Base-by-base conservation (phyloP, 805 yeast genomes). In the Candida odintsovae region DNA sequence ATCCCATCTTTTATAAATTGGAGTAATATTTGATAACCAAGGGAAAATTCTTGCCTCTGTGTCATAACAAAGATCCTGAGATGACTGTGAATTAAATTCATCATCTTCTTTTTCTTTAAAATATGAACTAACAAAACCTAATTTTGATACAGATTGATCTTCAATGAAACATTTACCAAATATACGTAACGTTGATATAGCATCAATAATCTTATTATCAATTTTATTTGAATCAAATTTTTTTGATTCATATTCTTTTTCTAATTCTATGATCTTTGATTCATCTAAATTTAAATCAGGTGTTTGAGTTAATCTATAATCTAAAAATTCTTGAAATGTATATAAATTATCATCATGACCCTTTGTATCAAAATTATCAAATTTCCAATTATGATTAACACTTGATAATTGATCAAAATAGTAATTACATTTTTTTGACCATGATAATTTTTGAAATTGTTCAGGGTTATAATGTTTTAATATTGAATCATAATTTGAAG, bases 1-100 rank as follows among this genome's bases (percentile, higher is more conserved):
- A 21, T 64, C 64, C 69, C 70, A 69, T 43, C 69, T 54, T 5
- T 62, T 62, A 48, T 56, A 68, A 2, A 58, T 43, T 6, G 76
- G 76, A 13, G 57, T 38, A 31, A 55, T 53, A 3, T 59, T 43
- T 9, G 61, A 52, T 40, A 71, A 43, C 63, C 69, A 71, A 2
- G 74, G 74, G 49, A 66, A 68, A 8, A 68, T 47, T 31, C 67
- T 57, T 1, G 49, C 25, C 44, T 70, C 71, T 1, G 65, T 45
- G 41, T 60, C 63, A 3, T 50, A 20, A 39, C 59, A 55, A 11
- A 44, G 10, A 29, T 45, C 44, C 18, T 41, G 41, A 7, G n/a
- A 16, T 19, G 22, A 19, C 16, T 29, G 26, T 8, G 20, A 39
- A 6, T 35, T 43, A 13, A 39, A 12, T 5, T 44, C 47, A 25